Conservation (phyloP, 1,139 yeast genomes). For the Yamadazyma dendronema region DNA sequence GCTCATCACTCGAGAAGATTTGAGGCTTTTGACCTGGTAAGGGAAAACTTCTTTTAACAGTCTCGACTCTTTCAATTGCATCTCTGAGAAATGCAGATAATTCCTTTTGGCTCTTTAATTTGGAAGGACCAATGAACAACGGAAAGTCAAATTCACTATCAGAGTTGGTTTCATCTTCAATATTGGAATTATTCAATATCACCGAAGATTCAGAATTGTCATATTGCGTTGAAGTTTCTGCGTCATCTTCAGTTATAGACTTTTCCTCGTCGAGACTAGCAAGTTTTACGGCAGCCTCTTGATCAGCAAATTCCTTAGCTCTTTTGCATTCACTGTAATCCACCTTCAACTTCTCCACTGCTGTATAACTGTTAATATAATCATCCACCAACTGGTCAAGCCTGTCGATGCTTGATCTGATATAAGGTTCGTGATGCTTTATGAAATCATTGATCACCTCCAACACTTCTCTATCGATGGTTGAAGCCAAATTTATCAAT, state of each 20-base stretch:
- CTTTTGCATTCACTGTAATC: constrained; percentile 34
- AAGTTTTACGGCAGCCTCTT: constrained; percentile 13
- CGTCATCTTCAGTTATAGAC: constrained; percentile 1
- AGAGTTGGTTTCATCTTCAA: constrained; percentile 5
- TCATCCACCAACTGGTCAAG: constrained; percentile 26
- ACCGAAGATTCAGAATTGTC: constrained; percentile 3
- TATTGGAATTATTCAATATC: constrained; percentile 5
- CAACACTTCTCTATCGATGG: constrained; percentile 37
- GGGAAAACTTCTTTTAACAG: constrained; percentile 33
- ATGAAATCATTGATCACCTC: constrained; percentile 36
- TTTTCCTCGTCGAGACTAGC: neutral
- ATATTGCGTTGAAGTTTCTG: constrained; percentile 6
- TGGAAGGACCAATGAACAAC: constrained; percentile 28
- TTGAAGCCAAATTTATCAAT: constrained; percentile 29
- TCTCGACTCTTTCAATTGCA: constrained; percentile 26
- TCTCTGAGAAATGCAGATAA: constrained; percentile 24
- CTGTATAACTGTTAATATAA: constrained; percentile 25
- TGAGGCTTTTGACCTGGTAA: constrained; percentile 44
- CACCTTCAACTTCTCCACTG: constrained; percentile 28
- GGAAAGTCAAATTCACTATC: constrained; percentile 30
- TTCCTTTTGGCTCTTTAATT: constrained; percentile 18
- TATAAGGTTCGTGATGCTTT: constrained; percentile 37
- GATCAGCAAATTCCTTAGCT: constrained; percentile 28
- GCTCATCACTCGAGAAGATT: constrained; percentile 39
- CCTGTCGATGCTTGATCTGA: constrained; percentile 24